Base-by-base conservation (phyloP, 2,329 filamentous ascomycete species). In the Amauroascus niger region DNA sequence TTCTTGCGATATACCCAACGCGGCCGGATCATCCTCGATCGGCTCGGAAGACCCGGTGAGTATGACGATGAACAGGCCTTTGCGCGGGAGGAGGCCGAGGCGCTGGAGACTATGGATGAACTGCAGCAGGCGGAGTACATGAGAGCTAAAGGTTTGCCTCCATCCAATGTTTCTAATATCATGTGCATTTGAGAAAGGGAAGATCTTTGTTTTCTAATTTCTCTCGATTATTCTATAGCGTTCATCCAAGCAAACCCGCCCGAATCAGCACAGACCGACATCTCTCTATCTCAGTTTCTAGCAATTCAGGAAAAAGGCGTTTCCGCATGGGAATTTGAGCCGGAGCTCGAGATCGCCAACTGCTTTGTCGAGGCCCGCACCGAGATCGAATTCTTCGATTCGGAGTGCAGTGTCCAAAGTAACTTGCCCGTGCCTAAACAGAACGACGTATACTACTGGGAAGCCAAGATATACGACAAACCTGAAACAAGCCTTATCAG, bases 401-500 rank as follows among this genome's bases (percentile, higher is more conserved):
- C 89, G 1, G 93, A 95, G 68, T 97, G 91, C 74, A 95, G 90
- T 62, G 93, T 97, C 58, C 88, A 95, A 76, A 94, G 87, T 76
- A 98, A 98, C 64, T 72, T 98, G 39, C 93, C 93, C 0, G 88
- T 98, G 6, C 93, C 93, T 13, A 98, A 98, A 67, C 93, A 98
- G 67, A 98, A 98, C 66, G 93, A 98, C 65, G 91, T 97, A 9
- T 98, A 98, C 70, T 98, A 98, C 71, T 98, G 93, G 93, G 93
- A 98, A 70, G 87, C 90, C 53, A 98, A 98, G 76, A 86, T 98
- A 51, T 98, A 94, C 72, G 93, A 98, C 58, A 97, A 97, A 72
- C 89, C 93, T 3, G 93, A 97, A 59, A 82, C 75, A 55, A 95
- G 88, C 0, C 74, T 88, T 60, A 79, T 98, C 58, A 90, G 87